Conservation (phyloP, 2,329 filamentous ascomycete species). For the Aspergillus uvarum region DNA sequence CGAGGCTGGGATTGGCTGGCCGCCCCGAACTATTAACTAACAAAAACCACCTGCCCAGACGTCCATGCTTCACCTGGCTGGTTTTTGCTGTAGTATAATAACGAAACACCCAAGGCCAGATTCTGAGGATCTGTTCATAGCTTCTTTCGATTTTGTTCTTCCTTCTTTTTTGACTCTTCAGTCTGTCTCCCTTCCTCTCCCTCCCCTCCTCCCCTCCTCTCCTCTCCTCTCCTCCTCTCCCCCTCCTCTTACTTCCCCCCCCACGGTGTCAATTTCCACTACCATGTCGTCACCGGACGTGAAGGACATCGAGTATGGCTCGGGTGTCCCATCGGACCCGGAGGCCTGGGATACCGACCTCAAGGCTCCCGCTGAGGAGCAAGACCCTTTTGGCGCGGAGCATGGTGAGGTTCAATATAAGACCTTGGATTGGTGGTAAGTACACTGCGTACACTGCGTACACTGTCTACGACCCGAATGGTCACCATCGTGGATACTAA, state of each 20-base stretch:
- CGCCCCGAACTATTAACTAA: constrained; percentile 5
- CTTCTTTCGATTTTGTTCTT: too few relatives aligned
- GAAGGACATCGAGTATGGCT: constrained; percentile 15
- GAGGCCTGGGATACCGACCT: constrained; percentile 11
- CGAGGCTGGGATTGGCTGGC: not conserved
- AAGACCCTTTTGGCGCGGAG: constrained; percentile 36
- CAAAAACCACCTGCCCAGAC: constrained; percentile 2
- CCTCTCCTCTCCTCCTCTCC: not conserved
- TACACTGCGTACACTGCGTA: constrained; percentile 4
- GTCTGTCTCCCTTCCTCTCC: too few relatives aligned
- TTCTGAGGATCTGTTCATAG: not conserved
- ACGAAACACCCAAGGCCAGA: not conserved
- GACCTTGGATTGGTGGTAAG: constrained; percentile 45
- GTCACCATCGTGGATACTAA: not conserved
- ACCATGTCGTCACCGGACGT: constrained; percentile 9
- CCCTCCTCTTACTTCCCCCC: not conserved
- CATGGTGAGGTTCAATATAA: constrained; percentile 47
- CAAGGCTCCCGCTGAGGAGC: constrained; percentile 10
- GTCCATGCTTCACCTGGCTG: not conserved
- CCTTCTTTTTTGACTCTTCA: not conserved
- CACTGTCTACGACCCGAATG: too few relatives aligned
- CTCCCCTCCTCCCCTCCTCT: not conserved
- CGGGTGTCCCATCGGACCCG: not conserved
- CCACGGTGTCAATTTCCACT: not conserved
- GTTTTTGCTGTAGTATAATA: not conserved